Evolutionary conservation across 2,329 filamentous ascomycete genomes (phyloP).

Genomic region (Fusarium dlaminii): DNA sequence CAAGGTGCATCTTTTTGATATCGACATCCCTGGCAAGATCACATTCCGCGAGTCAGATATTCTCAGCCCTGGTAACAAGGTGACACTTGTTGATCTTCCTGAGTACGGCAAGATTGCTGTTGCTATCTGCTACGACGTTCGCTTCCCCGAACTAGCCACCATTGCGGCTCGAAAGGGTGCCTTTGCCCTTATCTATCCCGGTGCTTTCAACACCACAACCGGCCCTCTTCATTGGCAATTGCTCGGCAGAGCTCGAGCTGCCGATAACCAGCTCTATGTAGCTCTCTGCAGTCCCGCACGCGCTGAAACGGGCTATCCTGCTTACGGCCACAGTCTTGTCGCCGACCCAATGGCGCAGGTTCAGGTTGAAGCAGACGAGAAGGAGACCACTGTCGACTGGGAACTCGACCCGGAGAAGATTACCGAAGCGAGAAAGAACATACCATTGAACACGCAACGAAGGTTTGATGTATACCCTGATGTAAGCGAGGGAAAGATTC

Average conservation of each 20-base stretch:
- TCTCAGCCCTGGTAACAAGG: conserved; percentile 81
- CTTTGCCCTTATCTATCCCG: conserved; percentile 90
- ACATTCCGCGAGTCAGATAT: conserved; percentile 91
- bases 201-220: conserved; percentile 96
- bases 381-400: conserved; percentile 78
- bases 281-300: conserved; percentile 91
- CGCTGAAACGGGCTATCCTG: conserved; percentile 80
- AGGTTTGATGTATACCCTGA: conserved; percentile 97
- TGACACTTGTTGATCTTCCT: conserved; percentile 87
- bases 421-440: conserved; percentile 79
- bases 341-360: conserved; percentile 88
- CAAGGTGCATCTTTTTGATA: conserved; percentile 97
- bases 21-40: conserved; percentile 96
- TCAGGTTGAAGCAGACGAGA: conserved; percentile 80
- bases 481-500: conserved; percentile 71
- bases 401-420: conserved; percentile 76
- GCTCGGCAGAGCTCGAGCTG: conserved; percentile 80
- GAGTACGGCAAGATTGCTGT: conserved; percentile 88
- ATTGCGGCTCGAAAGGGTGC: conserved; percentile 87
- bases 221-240: conserved; percentile 92
- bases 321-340: conserved; percentile 91
- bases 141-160: conserved; percentile 92
- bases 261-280: conserved; percentile 96
- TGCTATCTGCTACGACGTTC: conserved; percentile 97
- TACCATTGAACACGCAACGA: conserved; percentile 85